These are phyloP conservation scores for Sinapis alba DNA, from an alignment of 441 rosid genomes.

Conservation along the genomic window DNA sequence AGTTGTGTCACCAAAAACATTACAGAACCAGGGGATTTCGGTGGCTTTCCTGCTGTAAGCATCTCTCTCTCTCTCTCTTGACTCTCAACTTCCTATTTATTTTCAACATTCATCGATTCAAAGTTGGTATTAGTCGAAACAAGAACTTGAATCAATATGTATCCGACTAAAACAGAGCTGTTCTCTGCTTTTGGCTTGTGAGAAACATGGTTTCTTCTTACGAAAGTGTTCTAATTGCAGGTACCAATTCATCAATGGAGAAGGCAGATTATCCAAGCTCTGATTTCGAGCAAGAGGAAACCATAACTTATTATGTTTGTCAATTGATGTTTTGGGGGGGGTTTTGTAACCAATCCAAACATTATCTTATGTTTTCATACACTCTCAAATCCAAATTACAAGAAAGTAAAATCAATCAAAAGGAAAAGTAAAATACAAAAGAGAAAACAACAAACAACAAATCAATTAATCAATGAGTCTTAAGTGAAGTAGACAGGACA, in stretches of 20 bases:
- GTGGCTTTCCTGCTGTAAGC: constrained; percentile 88
- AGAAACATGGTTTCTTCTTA: neutral
- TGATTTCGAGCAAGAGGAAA: constrained; percentile 40
- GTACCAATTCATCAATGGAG: constrained; percentile 66
- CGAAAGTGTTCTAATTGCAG: constrained; percentile 35
- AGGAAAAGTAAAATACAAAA: constrained; percentile 10
- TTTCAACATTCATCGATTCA: neutral
- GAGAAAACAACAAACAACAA: constrained; percentile 1
- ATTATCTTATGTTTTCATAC: neutral
- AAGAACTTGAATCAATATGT: neutral
- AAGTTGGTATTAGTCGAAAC: neutral
- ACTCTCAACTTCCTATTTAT: neutral
- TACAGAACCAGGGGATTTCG: constrained; percentile 74
- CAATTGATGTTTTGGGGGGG: too few relatives aligned
- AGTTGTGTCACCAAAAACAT: constrained; percentile 75
- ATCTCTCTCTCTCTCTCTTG: constrained; percentile 4
- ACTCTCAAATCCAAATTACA: neutral
- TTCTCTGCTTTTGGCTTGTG: constrained; percentile 14
- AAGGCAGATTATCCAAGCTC: constrained; percentile 51
- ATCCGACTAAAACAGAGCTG: neutral
- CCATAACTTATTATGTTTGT: constrained; percentile 24
- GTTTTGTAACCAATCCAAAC: too few relatives aligned
- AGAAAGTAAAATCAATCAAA: neutral
- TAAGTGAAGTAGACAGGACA: constrained; percentile 72
- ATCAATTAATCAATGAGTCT: constrained; percentile 13